Percentiles rank a stretch among this genome's conserved stretches.
phyloP scores from a whole-genome alignment of 306 rosid genomes.

The Castanea crenata region DNA sequence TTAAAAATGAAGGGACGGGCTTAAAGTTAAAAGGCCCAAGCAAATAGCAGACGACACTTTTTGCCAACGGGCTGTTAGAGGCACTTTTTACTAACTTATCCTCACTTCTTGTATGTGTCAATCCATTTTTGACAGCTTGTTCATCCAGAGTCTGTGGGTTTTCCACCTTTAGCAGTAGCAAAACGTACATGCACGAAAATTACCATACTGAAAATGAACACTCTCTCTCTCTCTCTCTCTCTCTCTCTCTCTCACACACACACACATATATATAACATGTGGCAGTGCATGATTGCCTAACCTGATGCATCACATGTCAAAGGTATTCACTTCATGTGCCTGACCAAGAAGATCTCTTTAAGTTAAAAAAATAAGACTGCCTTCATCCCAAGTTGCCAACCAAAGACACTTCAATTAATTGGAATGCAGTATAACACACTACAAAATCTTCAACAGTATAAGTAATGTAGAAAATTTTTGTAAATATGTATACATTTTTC shows the following conservation, averaged over 20 bases:
- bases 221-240: too few relatives aligned
- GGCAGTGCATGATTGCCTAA: neutral
- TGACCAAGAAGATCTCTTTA: neutral
- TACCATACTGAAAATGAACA: neutral
- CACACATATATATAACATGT: neutral
- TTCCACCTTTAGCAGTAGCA: constrained; percentile 34
- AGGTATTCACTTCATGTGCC: constrained; percentile 2
- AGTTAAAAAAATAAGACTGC: neutral
- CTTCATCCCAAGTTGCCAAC: constrained; percentile 77
- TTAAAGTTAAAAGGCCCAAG: too few relatives aligned
- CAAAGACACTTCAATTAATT: constrained; percentile 21
- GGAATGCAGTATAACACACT: neutral
- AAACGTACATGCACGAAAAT: neutral
- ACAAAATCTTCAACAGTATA: neutral
- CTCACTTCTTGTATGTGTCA: constrained; percentile 55
- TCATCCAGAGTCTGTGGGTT: constrained; percentile 51
- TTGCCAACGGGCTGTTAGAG: constrained; percentile 70
- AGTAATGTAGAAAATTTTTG: neutral
- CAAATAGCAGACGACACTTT: constrained; percentile 23
- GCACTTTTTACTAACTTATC: constrained; percentile 59
- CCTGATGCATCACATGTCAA: constrained; percentile 5
- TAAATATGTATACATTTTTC: neutral
- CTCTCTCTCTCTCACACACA: too few relatives aligned
- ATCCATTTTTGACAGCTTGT: constrained; percentile 65
- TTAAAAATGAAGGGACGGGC: too few relatives aligned